A percentile compares a stretch with the other conserved stretches of the same genome.
phyloP scores from a whole-genome alignment of 2,329 filamentous ascomycete genomes.

The Hawksworthiomyces lignivorus region DNA sequence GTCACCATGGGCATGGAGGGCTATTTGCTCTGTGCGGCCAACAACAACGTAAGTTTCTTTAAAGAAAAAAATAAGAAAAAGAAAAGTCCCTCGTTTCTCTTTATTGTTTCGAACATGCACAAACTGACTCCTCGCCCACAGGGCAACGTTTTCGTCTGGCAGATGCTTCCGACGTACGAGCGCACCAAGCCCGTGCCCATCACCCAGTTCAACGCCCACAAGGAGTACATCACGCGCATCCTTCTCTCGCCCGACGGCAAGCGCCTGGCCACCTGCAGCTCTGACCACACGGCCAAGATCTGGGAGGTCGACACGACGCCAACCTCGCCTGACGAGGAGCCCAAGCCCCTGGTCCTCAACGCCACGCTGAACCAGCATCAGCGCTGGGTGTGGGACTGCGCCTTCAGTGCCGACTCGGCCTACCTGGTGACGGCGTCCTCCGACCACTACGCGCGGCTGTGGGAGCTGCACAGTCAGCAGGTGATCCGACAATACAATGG shows the following conservation, averaged over 20 bases:
- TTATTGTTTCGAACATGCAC: no score
- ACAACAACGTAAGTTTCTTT: conserved; percentile 61
- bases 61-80: no score
- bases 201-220: conserved; percentile 83
- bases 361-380: conserved; percentile 85
- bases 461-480: conserved; percentile 79
- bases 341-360: conserved; percentile 67
- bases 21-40: conserved; percentile 84
- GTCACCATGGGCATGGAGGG: conserved; percentile 95
- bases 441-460: conserved; percentile 86
- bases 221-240: conserved; percentile 86
- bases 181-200: conserved; percentile 78
- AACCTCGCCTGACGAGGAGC: conserved; percentile 27
- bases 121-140: conserved; percentile 32
- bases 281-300: conserved; percentile 90
- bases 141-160: conserved; percentile 98
- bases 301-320: conserved; percentile 81
- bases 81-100: no score
- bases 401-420: conserved; percentile 86
- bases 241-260: conserved; percentile 89
- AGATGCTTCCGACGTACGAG: conserved; percentile 75
- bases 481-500: conserved; percentile 95
- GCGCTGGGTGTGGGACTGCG: conserved; percentile 96
- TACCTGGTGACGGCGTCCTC: conserved; percentile 91
- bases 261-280: conserved; percentile 87